Evolutionary conservation across 176 grass and related monocot species (phyloP).

Genomic region (Leersia perrieri): DNA sequence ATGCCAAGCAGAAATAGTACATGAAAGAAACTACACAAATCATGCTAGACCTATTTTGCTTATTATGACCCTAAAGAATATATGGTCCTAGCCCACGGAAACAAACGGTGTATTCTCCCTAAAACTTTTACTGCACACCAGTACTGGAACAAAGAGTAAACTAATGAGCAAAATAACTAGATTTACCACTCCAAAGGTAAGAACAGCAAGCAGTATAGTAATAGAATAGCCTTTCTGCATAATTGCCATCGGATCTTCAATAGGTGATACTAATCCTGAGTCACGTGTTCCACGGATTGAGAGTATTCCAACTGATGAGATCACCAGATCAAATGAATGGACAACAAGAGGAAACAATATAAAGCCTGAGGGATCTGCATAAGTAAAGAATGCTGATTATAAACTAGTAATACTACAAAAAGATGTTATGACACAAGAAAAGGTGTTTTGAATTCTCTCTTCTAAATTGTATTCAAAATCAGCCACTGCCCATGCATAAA

Average conservation of each 20-base stretch:
- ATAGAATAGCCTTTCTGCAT: conserved; percentile 97
- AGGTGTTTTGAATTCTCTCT: too few species aligned
- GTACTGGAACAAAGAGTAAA: conserved; percentile 3
- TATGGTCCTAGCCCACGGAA: not conserved
- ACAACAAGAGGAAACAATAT: conserved; percentile 98
- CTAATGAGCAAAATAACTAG: conserved; percentile 20
- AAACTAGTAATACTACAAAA: not conserved
- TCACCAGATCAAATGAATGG: conserved; percentile 96
- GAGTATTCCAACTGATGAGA: conserved; percentile 97
- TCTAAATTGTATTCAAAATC: conserved; percentile 18
- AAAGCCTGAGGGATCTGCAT: conserved; percentile 98
- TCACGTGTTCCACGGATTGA: conserved; percentile 90
- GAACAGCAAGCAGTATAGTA: conserved; percentile 85
- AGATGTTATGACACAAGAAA: not conserved
- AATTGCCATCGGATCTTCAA: conserved; percentile 95
- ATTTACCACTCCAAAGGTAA: conserved; percentile 94
- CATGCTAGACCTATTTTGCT: not conserved
- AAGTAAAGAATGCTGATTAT: conserved; percentile 39
- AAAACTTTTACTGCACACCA: not conserved
- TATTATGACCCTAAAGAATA: not conserved
- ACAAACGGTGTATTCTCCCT: not conserved
- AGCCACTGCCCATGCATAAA: not conserved
- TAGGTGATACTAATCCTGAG: conserved; percentile 52
- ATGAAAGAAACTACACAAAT: conserved; percentile 11
- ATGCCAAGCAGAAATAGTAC: not conserved